These are phyloP conservation scores for Fragosphaeria purpurea DNA, from an alignment of 2,329 filamentous ascomycete genomes.

Conservation along the genomic window DNA sequence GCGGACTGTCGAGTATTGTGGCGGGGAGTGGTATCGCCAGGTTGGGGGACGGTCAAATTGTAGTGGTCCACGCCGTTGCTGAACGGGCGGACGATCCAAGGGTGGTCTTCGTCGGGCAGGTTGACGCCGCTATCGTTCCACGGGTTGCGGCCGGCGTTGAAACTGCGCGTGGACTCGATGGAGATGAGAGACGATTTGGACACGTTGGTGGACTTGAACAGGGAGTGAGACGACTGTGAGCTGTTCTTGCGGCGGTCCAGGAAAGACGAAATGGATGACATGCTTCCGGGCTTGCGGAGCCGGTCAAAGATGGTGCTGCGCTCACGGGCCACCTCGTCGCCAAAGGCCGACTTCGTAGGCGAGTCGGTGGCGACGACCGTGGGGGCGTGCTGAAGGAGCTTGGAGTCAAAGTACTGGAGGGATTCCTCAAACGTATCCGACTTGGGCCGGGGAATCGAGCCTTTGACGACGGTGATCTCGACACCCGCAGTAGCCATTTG, in stretches of 20 bases:
- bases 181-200: constrained; percentile 94
- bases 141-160: constrained; percentile 83
- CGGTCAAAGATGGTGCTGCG: constrained; percentile 80
- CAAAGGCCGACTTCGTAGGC: constrained; percentile 75
- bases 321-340: constrained; percentile 69
- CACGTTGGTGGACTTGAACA: constrained; percentile 87
- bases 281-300: constrained; percentile 87
- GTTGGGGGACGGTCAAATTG: constrained; percentile 56
- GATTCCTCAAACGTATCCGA: constrained; percentile 98
- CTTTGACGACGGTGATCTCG: constrained; percentile 79
- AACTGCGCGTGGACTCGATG: constrained; percentile 88
- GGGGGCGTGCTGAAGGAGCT: constrained; percentile 87
- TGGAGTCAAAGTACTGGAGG: constrained; percentile 92
- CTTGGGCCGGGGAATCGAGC: constrained; percentile 93
- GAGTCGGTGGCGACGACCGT: constrained; percentile 74
- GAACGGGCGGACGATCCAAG: constrained; percentile 52
- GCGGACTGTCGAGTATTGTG: constrained; percentile 76
- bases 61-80: constrained; percentile 54
- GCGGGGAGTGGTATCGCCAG: constrained; percentile 74
- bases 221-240: constrained; percentile 67
- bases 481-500: constrained; percentile 80
- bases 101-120: constrained; percentile 75
- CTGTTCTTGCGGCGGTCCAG: constrained; percentile 92
- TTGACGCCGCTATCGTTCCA: constrained; percentile 98
- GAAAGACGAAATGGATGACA: constrained; percentile 92